Base-by-base conservation (phyloP, 805 yeast species). In the Wickerhamiella nectarea region DNA sequence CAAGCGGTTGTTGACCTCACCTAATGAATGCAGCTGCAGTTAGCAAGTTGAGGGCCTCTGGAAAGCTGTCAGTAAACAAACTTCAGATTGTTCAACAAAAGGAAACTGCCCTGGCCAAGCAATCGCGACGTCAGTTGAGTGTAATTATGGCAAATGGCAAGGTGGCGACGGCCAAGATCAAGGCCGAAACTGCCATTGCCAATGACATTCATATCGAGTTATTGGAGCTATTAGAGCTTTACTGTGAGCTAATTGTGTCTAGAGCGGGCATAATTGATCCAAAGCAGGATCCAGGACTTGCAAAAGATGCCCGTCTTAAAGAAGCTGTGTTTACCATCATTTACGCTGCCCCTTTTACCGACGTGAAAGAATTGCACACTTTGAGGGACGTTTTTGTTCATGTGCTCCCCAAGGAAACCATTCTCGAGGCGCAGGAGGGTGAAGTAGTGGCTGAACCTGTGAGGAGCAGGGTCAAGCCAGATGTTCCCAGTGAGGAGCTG, bases 151-250 rank as follows among this genome's bases (percentile, higher is more conserved):
- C 70, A 7, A 68, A 66, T 35, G 85, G 84, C 6, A 84, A 82
- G 55, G 87, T 83, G 49, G 77, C 79, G 41, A 81, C 86, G 52
- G 95, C 95, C 9, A 71, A 72, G 45, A 84, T 84, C 45, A 63
- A 94, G 40, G 89, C 83, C 3, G 95, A 85, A 57, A 80, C 81
- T 52, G 74, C 85, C 45, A 81, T 86, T 25, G 70, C 87, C 28
- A 89, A 83, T 51, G 95, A 85, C 56, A 74, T 82, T 25, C 74
- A 78, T 54, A 73, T 81, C 18, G 95, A 85, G 61, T 64, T 85
- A 19, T 63, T 85, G 43, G 95, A 86, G 58, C 73, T 74, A 37
- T 60, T 85, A 38, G 95, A 86, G 60, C 64, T 86, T 15, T 83
- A 83, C 57, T 79, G 94, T 55, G 95, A 86, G 60, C 64, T 85